Evolutionary conservation across 2,329 filamentous ascomycete species (phyloP), one percentile per base, ranked within the genome.

Genomic region (Pseudocercospora ulei): DNA sequence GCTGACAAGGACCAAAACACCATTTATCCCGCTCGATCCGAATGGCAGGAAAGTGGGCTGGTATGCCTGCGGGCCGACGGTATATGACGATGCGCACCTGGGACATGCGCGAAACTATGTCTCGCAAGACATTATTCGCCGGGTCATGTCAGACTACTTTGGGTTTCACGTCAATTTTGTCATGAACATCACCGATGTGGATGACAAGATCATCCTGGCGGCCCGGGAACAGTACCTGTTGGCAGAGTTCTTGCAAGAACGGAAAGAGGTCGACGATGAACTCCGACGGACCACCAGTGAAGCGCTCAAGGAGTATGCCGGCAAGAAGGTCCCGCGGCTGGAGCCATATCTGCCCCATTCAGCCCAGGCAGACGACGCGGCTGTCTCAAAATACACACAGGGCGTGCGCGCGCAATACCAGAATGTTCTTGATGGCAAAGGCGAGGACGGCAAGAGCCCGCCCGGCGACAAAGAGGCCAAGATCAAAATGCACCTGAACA

Each of bases 51-150:
- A 80, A 57, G 74, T 92, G 17, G 77, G 76, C 3, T 93, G 85
- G 84, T 93, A 93, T 62, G 81, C 80, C 51, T 94, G 86, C 66
- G 86, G 86, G 11, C 85, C 85, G 41, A 94, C 85, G 1, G 59
- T 62, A 5, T 87, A 87, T 59, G 82, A 87, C 59, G 80, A 86
- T 64, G 74, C 79, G 46, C 83, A 88, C 66, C 63, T 88, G 45
- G 80, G 84, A 18, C 85, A 93, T 62, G 85, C 83, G 18, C 72
- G 84, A 52, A 93, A 93, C 65, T 93, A 93, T 72, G 82, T 93
- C 47, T 83, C 80, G 34, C 88, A 83, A 29, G 86, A 94, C 61
- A 86, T 93, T 48, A 78, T 93, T 51, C 75, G 86, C 45, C 77
- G 86, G 54, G 83, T 93, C 53, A 65, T 93, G 62, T 69, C 73